These are phyloP conservation scores for Cercophora sp. DNA, from an alignment of 495 filamentous ascomycete species.

Conservation along the genomic window DNA sequence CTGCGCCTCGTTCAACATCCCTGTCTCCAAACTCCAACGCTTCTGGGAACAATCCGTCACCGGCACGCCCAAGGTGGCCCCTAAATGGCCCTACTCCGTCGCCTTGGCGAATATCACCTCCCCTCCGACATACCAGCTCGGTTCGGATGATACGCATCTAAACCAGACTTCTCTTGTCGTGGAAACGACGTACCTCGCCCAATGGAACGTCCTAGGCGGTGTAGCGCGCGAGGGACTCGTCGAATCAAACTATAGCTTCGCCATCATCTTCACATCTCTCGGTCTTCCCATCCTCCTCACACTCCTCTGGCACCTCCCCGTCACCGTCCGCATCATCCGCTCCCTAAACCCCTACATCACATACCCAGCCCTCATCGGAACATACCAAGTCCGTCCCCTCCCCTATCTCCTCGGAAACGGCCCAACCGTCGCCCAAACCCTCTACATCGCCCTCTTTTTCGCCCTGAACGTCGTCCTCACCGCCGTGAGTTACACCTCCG, in stretches of 20 bases:
- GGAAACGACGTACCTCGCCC: neutral
- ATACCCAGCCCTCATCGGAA: slow-evolving; percentile 21
- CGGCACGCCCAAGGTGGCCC: neutral
- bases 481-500: slow-evolving; percentile 11
- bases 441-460: slow-evolving; percentile 38
- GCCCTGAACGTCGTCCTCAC: slow-evolving; percentile 38
- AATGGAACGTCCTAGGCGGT: neutral
- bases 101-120: neutral
- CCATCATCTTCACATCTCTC: neutral
- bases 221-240: neutral
- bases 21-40: neutral
- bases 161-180: neutral
- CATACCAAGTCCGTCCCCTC: slow-evolving; percentile 16
- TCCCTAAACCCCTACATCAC: slow-evolving; percentile 7
- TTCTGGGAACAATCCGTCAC: neutral
- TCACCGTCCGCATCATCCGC: neutral
- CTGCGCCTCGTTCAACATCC: neutral
- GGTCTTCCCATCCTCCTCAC: neutral
- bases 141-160: neutral
- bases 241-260: neutral
- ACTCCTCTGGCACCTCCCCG: neutral
- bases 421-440: slow-evolving; percentile 34
- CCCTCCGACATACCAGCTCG: neutral
- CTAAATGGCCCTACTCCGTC: neutral
- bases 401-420: slow-evolving; percentile 27